Base-by-base conservation (phyloP, 495 filamentous ascomycete species). In the Friedmanniomyces simplex region DNA sequence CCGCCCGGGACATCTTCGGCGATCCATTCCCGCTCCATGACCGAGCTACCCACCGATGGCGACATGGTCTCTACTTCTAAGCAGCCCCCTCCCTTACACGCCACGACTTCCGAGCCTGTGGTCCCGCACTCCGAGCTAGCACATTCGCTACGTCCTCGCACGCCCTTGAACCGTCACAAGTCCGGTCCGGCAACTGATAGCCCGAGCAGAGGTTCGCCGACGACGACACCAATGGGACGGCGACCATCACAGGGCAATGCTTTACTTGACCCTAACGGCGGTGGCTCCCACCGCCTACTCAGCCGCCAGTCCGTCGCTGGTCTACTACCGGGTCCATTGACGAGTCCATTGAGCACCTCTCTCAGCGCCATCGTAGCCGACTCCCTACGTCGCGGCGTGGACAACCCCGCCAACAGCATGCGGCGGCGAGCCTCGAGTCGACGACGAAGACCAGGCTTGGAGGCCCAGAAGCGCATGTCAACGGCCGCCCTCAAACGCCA, bases 311-410 rank as follows among this genome's bases (percentile, higher is more conserved):
- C 58, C 20, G 63, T 69, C 18, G 59, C 61, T 1, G 68, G 61
- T 10, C 60, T 68, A 6, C 52, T 72, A 0, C 62, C 66, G 0
- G 64, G 61, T 10, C 62, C 65, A n/a, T 55, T 67, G 0, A 63
- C 48, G 12, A 63, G 60, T 34, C 70, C 70, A 4, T 57, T 72
- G 2, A 62, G 56, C 39, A 64, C 63, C n/a, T 65, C 62, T 20
- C 56, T 72, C 0, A 66, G 55, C 45, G 67, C 66, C 26, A 63
- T 72, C 50, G 68, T 72, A n/a, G 82, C 81, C 5, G 84, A 87
- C 60, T 77, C 79, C 20, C 64, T 84, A 5, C 76, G 79, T 26
- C 76, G 79, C 11, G 79, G 78, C 24, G 72, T 66, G 8, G 74
- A 71, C 48, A 24, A 36, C 13, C 46, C 51, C 13, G 54, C 37